A percentile compares a stretch with the other conserved stretches of the same genome.
These are phyloP conservation scores for Coleophoma eucalyptorum DNA, from an alignment of 2,329 filamentous ascomycete species.

Conservation along the genomic window DNA sequence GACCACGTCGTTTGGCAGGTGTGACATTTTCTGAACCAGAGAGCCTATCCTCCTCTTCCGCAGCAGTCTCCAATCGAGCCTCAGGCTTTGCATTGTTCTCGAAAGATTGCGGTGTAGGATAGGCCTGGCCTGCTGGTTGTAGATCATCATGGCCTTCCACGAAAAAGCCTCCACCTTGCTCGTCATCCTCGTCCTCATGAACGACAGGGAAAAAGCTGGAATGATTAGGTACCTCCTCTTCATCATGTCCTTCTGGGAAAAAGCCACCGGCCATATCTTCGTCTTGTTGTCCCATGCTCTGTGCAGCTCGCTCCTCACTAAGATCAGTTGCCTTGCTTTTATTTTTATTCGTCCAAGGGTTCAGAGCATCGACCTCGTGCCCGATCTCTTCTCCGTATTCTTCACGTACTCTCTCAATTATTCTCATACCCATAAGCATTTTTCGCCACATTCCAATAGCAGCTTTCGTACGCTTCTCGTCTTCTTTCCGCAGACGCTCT, in stretches of 20 bases:
- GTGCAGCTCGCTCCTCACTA: conserved; percentile 22
- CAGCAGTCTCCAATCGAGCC: conserved; percentile 1
- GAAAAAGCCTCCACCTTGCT: conserved; percentile 21
- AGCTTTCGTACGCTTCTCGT: conserved; percentile 74
- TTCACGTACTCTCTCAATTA: conserved; percentile 69
- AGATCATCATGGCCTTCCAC: conserved; percentile 19
- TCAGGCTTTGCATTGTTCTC: conserved; percentile 3
- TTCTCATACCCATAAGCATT: conserved; percentile 80
- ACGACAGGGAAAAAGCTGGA: conserved; percentile 25
- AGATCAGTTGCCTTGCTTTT: conserved; percentile 20
- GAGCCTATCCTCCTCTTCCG: conserved; percentile 10
- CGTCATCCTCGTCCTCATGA: conserved; percentile 19
- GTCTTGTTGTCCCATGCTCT: conserved; percentile 30
- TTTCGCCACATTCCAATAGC: conserved; percentile 79
- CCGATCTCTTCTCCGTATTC: conserved; percentile 67
- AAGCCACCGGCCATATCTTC: conserved; percentile 59
- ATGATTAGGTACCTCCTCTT: conserved; percentile 31
- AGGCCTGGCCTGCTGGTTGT: conserved; percentile 8
- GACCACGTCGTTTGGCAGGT: background rate
- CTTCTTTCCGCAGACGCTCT: conserved; percentile 73
- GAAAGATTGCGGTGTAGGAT: conserved; percentile 16
- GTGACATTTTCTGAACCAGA: conserved; percentile 4
- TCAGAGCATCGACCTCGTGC: conserved; percentile 49
- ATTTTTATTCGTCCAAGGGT: conserved; percentile 44
- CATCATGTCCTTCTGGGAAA: conserved; percentile 51